Base-by-base conservation (phyloP, 1,284 basidiomycete genomes). In the Fomitopsis pinicola region DNA sequence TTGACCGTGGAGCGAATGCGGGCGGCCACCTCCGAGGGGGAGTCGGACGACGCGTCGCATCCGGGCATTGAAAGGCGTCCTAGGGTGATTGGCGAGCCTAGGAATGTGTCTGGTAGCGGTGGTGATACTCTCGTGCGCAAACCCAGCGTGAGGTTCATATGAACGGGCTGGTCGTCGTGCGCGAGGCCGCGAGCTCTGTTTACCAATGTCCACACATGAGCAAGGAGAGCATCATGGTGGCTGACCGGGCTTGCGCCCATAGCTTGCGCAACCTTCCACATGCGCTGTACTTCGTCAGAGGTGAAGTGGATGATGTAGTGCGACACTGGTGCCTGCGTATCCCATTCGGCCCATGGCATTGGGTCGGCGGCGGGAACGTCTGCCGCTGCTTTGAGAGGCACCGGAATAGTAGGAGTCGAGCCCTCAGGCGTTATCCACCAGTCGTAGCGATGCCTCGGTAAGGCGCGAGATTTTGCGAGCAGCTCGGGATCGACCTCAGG, bases 151-250 rank as follows among this genome's bases (percentile, higher is more conserved):
- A 76, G 64, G 57, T 72, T 68, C 38, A 74, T 63, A 58, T 73
- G 67, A 45, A 71, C 66, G 5, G 45, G 60, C 5, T 59, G 42
- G 9, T 66, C 61, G 22, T 72, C 67, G 8, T 67, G 60, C 4
- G 36, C 59, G 22, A 73, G 59, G 1, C 63, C 62, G 6, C 75
- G 72, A 4, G 77, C 77, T 46, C 75, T 75, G 42, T 75, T 70
- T 52, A 79, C 68, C 33, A 73, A 64, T 2, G 66, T 62, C 79
- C 79, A 81, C 17, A 81, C 57, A 66, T 79, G 77, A 1, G 76
- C 76, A 10, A 76, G 72, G 28, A 82, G 71, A 1, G 78, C 75
- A 66, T 81, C 80, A n/a, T 80, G 72, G 57, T 73, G 73, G 61
- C 75, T 78, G 63, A 74, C 63, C 28, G 59, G 63, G 15, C 35